phyloP scores from a whole-genome alignment of 2,329 filamentous ascomycete genomes.

The Penicillium brevicompactum region DNA sequence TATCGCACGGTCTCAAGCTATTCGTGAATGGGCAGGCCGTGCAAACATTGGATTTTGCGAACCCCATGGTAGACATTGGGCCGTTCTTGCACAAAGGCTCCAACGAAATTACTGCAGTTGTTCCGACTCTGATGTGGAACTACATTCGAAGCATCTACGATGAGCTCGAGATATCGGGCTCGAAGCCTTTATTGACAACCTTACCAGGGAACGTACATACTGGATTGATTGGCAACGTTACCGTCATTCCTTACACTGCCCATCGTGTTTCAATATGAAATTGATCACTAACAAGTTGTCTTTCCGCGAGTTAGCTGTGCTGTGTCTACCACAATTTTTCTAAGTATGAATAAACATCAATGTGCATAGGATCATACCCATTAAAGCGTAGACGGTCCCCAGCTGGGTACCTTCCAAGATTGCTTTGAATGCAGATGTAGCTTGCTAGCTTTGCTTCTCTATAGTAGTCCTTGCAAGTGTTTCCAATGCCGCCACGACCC shows the following conservation, averaged over 20 bases:
- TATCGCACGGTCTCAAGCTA: neutral
- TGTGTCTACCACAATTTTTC: too few relatives aligned
- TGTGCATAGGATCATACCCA: too few relatives aligned
- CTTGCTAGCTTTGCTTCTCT: neutral
- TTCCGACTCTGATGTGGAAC: conserved; percentile 6
- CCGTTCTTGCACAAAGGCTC: conserved; percentile 1
- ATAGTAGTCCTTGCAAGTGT: neutral
- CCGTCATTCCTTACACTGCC: conserved; percentile 2
- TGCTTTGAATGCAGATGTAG: neutral
- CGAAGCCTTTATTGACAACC: conserved; percentile 1
- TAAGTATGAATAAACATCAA: too few relatives aligned
- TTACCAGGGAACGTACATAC: conserved; percentile 3
- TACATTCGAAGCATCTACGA: conserved; percentile 4
- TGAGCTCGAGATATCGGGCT: conserved; percentile 1
- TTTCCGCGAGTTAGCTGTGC: neutral
- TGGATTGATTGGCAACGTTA: conserved; percentile 1
- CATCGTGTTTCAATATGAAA: neutral
- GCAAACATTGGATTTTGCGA: neutral
- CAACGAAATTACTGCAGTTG: neutral
- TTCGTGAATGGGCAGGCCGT: conserved; percentile 3
- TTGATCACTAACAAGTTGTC: neutral
- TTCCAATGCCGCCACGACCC: conserved; percentile 1
- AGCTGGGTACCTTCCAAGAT: too few relatives aligned
- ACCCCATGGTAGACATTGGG: neutral
- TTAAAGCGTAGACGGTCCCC: too few relatives aligned